These are phyloP conservation scores for Mortierella hygrophila DNA, from an alignment of 192 early-diverging fungal species.

Conservation along the genomic window DNA sequence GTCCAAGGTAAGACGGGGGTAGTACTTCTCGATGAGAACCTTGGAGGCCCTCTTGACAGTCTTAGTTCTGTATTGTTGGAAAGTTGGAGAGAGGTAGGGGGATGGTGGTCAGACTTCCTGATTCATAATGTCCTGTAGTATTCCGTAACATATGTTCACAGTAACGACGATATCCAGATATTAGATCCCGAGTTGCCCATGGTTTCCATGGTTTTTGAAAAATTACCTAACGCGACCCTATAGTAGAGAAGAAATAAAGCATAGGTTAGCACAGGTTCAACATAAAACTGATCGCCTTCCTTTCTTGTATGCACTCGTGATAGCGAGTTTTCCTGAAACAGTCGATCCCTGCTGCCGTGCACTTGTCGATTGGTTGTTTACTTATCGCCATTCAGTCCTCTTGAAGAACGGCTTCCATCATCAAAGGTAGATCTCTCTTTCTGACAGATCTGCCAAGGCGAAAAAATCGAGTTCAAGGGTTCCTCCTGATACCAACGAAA, in stretches of 20 bases:
- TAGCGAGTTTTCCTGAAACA: neutral
- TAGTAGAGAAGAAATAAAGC: constrained; percentile 1
- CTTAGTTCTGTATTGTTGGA: constrained; percentile 83
- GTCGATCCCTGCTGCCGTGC: neutral
- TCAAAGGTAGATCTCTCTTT: neutral
- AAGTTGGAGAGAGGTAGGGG: neutral
- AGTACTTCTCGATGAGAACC: constrained; percentile 99
- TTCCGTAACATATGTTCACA: neutral
- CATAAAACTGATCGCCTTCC: neutral
- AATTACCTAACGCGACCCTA: constrained; percentile 58
- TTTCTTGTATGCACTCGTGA: neutral
- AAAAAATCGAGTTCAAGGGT: neutral
- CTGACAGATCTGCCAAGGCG: neutral
- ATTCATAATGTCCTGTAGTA: neutral
- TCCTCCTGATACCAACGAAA: neutral
- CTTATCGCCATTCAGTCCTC: neutral
- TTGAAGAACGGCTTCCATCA: neutral
- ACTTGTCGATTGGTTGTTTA: neutral
- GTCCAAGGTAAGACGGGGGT: constrained; percentile 97
- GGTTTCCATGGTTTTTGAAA: neutral
- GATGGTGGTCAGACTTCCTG: neutral
- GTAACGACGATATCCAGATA: neutral
- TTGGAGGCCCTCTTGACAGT: constrained; percentile 99
- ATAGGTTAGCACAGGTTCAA: neutral
- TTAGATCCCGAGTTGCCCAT: neutral